Evolutionary conservation across 1,139 yeast species (phyloP), one percentile per base, ranked within the genome.

Genomic region (Pichia sp.): DNA sequence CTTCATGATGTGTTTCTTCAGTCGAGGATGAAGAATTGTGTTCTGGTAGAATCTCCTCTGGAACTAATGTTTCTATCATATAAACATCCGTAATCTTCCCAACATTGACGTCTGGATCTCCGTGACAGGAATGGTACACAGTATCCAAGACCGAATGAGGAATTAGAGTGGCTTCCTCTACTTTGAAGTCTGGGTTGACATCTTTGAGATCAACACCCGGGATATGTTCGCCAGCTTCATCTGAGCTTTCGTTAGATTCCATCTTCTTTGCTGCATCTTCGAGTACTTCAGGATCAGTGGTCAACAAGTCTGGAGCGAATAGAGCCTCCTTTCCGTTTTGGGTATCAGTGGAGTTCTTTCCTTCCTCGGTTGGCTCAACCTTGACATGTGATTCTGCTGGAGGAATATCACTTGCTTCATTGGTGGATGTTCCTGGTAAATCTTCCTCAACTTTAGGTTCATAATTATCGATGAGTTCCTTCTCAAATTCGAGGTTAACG

Each of bases 51-150:
- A 33, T 10, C 13, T 32, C 37, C 12, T 33, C 39, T 9, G 39
- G 36, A 2, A 24, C 21, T 4, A 28, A 13, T 3, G 34, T 29
- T 26, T 30, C 29, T 3, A 40, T 13, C 20, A 35, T 21, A 16
- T 27, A 30, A 5, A 42, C 46, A 13, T 37, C 25, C 4, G 33
- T 33, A 7, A 42, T 34, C 14, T 40, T 42, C 1, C 47, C 47
- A 19, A 42, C 47, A 31, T 44, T 39, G 19, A 40, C 41, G 24
- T 40, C 44, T 2, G 44, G 44, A 16, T 42, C 47, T 10, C 46
- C 47, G 34, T 35, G 41, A 19, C 43, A 37, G 3, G 43, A 40
- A 28, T 35, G 39, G 18, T 36, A 32, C n/a, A 42, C 34, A 3
- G 47, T 42, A 13, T 38, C 28, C 19, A 44, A 32, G 6, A 41